A percentile compares a stretch with the other conserved stretches of the same genome.
These are phyloP conservation scores for Odonthalia washingtoniensis DNA, from an alignment of 31 red algal genomes.

Conservation along the genomic window DNA sequence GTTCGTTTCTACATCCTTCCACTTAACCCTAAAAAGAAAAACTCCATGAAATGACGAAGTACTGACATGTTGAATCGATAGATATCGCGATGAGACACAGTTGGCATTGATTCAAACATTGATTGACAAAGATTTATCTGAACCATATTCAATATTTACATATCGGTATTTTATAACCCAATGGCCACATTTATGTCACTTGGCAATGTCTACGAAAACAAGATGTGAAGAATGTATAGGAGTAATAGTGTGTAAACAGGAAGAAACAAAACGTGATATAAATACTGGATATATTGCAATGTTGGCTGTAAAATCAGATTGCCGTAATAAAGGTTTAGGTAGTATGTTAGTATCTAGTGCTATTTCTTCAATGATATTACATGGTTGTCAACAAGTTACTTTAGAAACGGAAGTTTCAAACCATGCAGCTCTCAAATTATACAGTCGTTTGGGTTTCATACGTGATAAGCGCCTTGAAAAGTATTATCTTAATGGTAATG, in stretches of 20 bases:
- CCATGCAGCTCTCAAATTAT: constrained; percentile 81
- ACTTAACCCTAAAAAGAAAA: too few species aligned
- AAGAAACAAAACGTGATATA: constrained; percentile 45
- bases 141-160: constrained; percentile 99
- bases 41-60: too few species aligned
- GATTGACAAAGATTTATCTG: constrained; percentile 90
- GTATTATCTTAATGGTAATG: constrained; percentile 98
- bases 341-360: constrained; percentile 75
- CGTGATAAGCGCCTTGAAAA: constrained; percentile 95
- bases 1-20: too few species aligned
- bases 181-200: constrained; percentile 91
- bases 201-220: constrained; percentile 60
- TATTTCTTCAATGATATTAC: constrained; percentile 77
- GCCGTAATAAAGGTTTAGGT: constrained; percentile 83
- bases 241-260: constrained; percentile 91
- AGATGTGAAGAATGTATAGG: constrained; percentile 82
- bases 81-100: constrained; percentile 77
- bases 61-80: too few species aligned
- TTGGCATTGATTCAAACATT: constrained; percentile 75
- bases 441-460: constrained; percentile 95
- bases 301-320: constrained; percentile 84
- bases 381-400: constrained; percentile 82
- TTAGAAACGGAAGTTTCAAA: constrained; percentile 97
- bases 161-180: constrained; percentile 98
- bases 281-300: constrained; percentile 98